Evolutionary conservation across 2,329 filamentous ascomycete genomes (phyloP).

Genomic region (Colletotrichum lini): DNA sequence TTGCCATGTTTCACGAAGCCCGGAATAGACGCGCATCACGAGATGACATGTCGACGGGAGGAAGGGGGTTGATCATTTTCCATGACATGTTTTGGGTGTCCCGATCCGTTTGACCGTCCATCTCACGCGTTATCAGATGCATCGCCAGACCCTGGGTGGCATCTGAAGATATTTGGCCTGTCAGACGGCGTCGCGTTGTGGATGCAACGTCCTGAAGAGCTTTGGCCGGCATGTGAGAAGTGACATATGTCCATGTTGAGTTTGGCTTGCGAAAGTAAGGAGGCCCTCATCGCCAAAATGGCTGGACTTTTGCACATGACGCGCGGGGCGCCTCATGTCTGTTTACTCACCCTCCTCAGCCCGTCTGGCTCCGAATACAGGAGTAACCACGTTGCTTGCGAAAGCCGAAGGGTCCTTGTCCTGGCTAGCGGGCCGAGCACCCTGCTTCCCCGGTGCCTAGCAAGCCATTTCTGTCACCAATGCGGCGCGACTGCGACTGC

Average conservation of each 20-base stretch:
- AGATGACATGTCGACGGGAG: neutral
- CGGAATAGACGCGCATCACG: slow-evolving; percentile 19
- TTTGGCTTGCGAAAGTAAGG: slow-evolving; percentile 33
- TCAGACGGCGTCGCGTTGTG: slow-evolving; percentile 7
- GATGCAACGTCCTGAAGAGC: slow-evolving; percentile 19
- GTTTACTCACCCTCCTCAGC: slow-evolving; percentile 24
- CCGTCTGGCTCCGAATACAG: slow-evolving; percentile 8
- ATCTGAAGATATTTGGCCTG: slow-evolving; percentile 12
- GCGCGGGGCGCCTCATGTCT: slow-evolving; percentile 15
- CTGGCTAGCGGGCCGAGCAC: slow-evolving; percentile 35
- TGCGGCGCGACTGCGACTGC: slow-evolving; percentile 27
- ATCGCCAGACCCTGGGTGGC: neutral
- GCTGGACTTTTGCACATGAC: slow-evolving; percentile 25
- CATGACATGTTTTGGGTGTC: neutral
- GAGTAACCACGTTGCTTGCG: slow-evolving; percentile 28
- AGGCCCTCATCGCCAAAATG: slow-evolving; percentile 1
- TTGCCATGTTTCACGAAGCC: slow-evolving; percentile 34
- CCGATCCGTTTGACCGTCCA: slow-evolving; percentile 20
- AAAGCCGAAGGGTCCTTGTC: slow-evolving; percentile 37
- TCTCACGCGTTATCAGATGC: slow-evolving; percentile 14
- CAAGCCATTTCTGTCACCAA: slow-evolving; percentile 35
- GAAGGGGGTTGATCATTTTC: neutral
- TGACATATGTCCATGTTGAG: slow-evolving; percentile 20
- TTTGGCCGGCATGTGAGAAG: slow-evolving; percentile 33
- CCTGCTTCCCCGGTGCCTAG: slow-evolving; percentile 40